These are phyloP conservation scores for Vaccinium macrocarpon DNA, from an alignment of 148 eudicot genomes.

Conservation along the genomic window DNA sequence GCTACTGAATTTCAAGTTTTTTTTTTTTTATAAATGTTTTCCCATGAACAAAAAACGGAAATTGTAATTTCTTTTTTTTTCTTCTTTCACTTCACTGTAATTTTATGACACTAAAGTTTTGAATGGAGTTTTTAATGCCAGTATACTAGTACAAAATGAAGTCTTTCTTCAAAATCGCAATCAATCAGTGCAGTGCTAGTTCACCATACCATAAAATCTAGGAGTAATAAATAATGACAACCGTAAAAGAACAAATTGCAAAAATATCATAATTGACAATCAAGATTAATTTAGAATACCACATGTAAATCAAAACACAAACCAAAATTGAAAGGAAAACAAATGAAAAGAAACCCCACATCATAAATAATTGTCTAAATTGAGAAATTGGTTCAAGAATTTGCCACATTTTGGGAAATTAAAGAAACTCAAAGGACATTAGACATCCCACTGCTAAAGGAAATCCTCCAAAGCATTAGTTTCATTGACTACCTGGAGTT, in stretches of 20 bases:
- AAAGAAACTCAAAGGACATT: slow-evolving; percentile 24
- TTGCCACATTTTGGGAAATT: slow-evolving; percentile 22
- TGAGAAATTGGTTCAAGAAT: slow-evolving; percentile 5
- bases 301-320: not conserved
- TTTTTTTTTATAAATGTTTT: too few relatives aligned
- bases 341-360: slow-evolving; percentile 32
- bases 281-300: not conserved
- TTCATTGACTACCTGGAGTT: slow-evolving; percentile 38
- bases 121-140: too few relatives aligned
- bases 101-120: too few relatives aligned
- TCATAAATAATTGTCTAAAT: slow-evolving; percentile 3
- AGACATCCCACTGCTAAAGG: slow-evolving; percentile 59
- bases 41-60: too few relatives aligned
- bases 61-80: too few relatives aligned
- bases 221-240: not conserved
- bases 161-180: too few relatives aligned
- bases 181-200: too few relatives aligned
- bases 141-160: too few relatives aligned
- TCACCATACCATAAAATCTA: not conserved
- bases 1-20: too few relatives aligned
- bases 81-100: too few relatives aligned
- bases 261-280: not conserved
- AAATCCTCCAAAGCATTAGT: slow-evolving; percentile 43
- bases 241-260: not conserved
- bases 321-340: not conserved